Percentiles rank a stretch among this genome's conserved stretches.
Evolutionary conservation across 2,329 filamentous ascomycete genomes (phyloP).

Genomic region (Colletotrichum plurivorum): DNA sequence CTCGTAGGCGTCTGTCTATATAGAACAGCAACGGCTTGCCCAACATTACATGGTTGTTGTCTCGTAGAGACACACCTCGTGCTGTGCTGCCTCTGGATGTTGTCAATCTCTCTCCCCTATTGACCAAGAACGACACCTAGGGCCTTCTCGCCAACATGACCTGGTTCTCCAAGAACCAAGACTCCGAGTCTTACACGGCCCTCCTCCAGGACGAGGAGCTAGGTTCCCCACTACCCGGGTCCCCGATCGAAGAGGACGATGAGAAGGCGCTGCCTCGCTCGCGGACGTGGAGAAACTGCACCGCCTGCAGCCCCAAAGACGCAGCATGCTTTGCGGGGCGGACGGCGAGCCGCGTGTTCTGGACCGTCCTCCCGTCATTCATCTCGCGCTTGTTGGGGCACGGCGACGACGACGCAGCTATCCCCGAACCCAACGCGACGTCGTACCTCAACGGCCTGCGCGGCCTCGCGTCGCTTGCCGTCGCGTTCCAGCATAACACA

Average conservation of each 20-base stretch:
- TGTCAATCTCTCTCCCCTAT: too few species aligned
- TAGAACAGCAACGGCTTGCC: too few species aligned
- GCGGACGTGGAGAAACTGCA: background rate
- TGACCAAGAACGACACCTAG: too few species aligned
- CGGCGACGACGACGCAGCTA: background rate
- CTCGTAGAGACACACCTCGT: too few species aligned
- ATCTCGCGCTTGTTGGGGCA: slow-evolving; percentile 9
- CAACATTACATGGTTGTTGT: too few species aligned
- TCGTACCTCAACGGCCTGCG: slow-evolving; percentile 72
- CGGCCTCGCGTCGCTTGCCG: slow-evolving; percentile 67
- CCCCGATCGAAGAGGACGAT: background rate
- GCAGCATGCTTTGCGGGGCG: background rate
- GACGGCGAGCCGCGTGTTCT: background rate
- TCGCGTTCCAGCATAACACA: slow-evolving; percentile 67
- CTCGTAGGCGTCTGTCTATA: too few species aligned
- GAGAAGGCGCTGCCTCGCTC: background rate
- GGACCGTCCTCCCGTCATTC: slow-evolving; percentile 25
- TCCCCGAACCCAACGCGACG: slow-evolving; percentile 48
- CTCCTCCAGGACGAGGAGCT: background rate
- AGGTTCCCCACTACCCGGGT: background rate
- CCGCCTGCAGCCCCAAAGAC: background rate
- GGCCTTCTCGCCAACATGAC: background rate
- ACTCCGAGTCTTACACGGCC: background rate
- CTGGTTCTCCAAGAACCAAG: background rate
- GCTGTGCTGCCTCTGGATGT: too few species aligned